A percentile compares a stretch with the other conserved stretches of the same genome.
Evolutionary conservation across 306 rosid genomes (phyloP).

Genomic region (Vigna mungo): DNA sequence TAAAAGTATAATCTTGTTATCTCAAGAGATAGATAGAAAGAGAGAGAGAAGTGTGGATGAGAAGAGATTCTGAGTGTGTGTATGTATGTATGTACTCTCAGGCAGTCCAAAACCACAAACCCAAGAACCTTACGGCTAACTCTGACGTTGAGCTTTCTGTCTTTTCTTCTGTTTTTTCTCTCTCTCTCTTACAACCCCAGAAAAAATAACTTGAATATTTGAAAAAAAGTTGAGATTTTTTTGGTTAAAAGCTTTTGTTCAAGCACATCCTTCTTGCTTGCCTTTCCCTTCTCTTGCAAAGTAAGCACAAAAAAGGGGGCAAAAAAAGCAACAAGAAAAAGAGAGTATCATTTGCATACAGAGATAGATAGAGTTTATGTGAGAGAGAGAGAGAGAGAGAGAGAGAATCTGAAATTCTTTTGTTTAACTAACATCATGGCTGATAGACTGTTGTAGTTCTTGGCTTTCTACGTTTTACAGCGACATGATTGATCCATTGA

Average conservation of each 20-base stretch:
- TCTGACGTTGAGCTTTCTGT: conserved; percentile 95
- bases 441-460: conserved; percentile 51
- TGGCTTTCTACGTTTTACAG: conserved; percentile 61
- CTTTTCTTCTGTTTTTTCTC: conserved; percentile 71
- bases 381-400: conserved; percentile 27
- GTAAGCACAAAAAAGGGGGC: conserved; percentile 48
- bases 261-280: conserved; percentile 42
- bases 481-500: conserved; percentile 76
- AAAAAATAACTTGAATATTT: conserved; percentile 25
- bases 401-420: conserved; percentile 44
- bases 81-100: conserved; percentile 47
- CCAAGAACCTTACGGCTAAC: conserved; percentile 80
- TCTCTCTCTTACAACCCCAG: conserved; percentile 55
- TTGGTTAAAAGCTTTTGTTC: conserved; percentile 50
- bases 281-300: conserved; percentile 64
- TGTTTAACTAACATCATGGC: conserved; percentile 53
- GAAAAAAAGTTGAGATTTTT: conserved; percentile 40
- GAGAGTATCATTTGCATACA: conserved; percentile 61
- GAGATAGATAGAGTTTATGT: conserved; percentile 19
- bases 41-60: conserved; percentile 39
- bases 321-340: conserved; percentile 57
- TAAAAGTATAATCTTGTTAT: conserved; percentile 23
- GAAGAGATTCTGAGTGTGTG: conserved; percentile 47
- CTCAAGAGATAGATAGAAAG: neutral
- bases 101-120: conserved; percentile 57